Percentiles rank a stretch among this genome's conserved stretches.
These are phyloP conservation scores for Fusarium armeniacum DNA, from an alignment of 2,329 filamentous ascomycete species.

Conservation along the genomic window DNA sequence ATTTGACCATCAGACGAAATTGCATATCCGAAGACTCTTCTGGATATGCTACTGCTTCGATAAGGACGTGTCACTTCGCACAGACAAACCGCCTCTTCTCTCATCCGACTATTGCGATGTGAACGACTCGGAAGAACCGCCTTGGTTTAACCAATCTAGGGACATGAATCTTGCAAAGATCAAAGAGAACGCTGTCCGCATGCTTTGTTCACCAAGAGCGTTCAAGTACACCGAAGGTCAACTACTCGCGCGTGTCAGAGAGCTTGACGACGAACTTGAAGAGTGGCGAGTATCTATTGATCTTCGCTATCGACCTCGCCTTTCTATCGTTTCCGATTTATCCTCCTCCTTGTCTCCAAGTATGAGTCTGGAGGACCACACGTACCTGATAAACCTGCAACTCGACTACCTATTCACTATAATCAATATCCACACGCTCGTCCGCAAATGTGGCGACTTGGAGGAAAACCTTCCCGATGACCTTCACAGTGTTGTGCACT, in stretches of 20 bases:
- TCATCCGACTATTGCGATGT: slow-evolving; percentile 34
- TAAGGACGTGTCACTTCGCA: slow-evolving; percentile 23
- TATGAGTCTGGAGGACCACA: slow-evolving; percentile 25
- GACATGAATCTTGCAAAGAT: slow-evolving; percentile 36
- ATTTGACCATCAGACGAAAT: slow-evolving; percentile 8
- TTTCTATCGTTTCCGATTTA: slow-evolving; percentile 28
- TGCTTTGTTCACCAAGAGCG: slow-evolving; percentile 25
- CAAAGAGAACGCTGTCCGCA: slow-evolving; percentile 32
- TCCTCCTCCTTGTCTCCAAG: slow-evolving; percentile 15
- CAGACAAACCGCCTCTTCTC: slow-evolving; percentile 13
- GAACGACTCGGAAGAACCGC: slow-evolving; percentile 23
- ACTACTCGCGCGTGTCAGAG: slow-evolving; percentile 46
- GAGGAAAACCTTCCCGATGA: slow-evolving; percentile 38
- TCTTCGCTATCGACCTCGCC: slow-evolving; percentile 30
- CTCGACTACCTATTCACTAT: slow-evolving; percentile 42
- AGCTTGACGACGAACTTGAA: slow-evolving; percentile 53
- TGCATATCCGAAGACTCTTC: slow-evolving; percentile 22
- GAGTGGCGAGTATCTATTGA: slow-evolving; percentile 51
- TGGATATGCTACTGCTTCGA: slow-evolving; percentile 36
- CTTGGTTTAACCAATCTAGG: slow-evolving; percentile 18
- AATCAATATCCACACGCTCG: slow-evolving; percentile 39
- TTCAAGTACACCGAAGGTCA: slow-evolving; percentile 45
- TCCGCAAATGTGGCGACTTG: slow-evolving; percentile 37
- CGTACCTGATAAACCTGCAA: slow-evolving; percentile 32
- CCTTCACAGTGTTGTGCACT: slow-evolving; percentile 35